These are phyloP conservation scores for Leccinellum albellum DNA, from an alignment of 768 basidiomycete species.

Conservation along the genomic window DNA sequence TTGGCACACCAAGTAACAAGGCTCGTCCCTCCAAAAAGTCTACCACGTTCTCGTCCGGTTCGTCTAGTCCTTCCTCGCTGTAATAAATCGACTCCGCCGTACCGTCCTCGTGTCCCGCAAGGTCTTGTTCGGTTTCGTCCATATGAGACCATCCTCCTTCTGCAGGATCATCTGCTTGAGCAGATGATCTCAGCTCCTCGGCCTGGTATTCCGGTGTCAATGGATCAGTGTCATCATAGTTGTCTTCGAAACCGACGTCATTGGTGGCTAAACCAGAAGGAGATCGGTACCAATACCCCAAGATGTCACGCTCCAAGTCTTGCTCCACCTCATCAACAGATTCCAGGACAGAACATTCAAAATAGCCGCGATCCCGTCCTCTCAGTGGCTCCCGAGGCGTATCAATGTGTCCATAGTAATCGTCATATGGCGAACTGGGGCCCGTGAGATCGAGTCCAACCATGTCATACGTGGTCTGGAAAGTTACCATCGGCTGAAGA, in stretches of 20 bases:
- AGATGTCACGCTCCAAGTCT: not conserved
- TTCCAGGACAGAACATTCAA: not conserved
- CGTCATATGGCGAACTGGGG: constrained; percentile 7
- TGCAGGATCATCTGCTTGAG: not conserved
- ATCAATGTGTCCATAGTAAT: not conserved
- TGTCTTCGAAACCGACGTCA: constrained; percentile 2
- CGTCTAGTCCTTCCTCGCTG: not conserved
- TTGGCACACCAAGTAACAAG: constrained; percentile 41
- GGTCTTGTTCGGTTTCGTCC: not conserved
- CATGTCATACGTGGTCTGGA: constrained; percentile 11
- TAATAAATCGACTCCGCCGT: not conserved
- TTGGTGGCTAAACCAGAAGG: not conserved
- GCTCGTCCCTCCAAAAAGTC: constrained; percentile 52
- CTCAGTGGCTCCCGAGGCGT: not conserved
- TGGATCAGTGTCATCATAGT: not conserved
- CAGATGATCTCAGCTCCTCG: not conserved
- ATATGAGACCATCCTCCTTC: not conserved
- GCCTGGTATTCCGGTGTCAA: constrained; percentile 1
- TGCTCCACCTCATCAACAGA: not conserved
- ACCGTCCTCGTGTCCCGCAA: not conserved
- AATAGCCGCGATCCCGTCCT: not conserved
- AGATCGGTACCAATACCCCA: constrained; percentile 3
- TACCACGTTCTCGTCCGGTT: constrained; percentile 2
- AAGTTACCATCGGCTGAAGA: constrained; percentile 1
- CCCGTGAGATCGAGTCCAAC: constrained; percentile 10